Evolutionary conservation across 306 rosid genomes (phyloP).

Genomic region (Rosa rugosa): DNA sequence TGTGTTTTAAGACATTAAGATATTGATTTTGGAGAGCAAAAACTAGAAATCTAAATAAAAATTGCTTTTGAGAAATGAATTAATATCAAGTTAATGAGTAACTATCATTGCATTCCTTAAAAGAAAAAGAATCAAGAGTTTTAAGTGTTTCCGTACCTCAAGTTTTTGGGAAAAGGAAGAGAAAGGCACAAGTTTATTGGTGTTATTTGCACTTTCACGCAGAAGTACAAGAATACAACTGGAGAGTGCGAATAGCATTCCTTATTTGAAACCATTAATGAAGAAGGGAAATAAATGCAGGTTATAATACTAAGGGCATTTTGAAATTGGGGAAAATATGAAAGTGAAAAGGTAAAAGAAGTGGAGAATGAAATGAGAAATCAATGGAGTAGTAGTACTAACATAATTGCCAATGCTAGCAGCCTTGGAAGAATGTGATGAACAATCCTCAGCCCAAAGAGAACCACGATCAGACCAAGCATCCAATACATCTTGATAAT

Average conservation of each 20-base stretch:
- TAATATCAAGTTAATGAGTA: background rate
- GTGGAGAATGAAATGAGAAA: background rate
- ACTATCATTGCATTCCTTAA: background rate
- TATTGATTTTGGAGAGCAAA: background rate
- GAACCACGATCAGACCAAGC: constrained; percentile 86
- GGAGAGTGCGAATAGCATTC: background rate
- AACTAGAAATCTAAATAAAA: background rate
- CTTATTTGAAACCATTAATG: background rate
- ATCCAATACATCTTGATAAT: constrained; percentile 74
- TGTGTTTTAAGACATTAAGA: background rate
- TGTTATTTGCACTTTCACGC: background rate
- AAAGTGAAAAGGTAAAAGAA: background rate
- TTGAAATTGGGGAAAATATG: background rate
- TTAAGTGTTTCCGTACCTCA: too few relatives aligned
- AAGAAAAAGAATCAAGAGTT: background rate
- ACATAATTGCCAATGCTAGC: constrained; percentile 49
- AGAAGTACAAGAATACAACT: background rate
- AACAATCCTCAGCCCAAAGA: constrained; percentile 58
- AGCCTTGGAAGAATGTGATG: constrained; percentile 40
- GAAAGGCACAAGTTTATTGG: background rate
- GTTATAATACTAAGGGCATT: background rate
- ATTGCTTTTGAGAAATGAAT: background rate
- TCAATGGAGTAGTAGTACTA: constrained; percentile 30
- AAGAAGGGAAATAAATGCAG: background rate
- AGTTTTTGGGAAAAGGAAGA: too few relatives aligned